Evolutionary conservation across 2,329 filamentous ascomycete genomes (phyloP).

Genomic region (Tolypocladium ovalisporum): DNA sequence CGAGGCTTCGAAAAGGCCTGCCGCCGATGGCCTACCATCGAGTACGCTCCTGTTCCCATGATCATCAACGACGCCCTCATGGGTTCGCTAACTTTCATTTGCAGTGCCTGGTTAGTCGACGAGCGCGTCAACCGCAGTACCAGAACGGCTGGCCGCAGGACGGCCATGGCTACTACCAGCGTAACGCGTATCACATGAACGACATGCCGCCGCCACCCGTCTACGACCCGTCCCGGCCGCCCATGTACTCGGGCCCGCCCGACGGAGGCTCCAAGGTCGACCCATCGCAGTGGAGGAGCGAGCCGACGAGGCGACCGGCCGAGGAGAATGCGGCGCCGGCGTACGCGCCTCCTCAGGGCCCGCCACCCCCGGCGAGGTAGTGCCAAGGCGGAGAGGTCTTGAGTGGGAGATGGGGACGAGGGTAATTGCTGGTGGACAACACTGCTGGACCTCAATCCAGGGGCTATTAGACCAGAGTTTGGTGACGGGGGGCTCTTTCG

Average conservation of each 20-base stretch:
- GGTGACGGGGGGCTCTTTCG: background rate
- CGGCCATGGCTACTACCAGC: constrained; percentile 11
- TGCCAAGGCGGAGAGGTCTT: background rate
- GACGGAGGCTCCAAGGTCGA: constrained; percentile 41
- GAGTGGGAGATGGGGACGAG: background rate
- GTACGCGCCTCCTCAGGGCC: constrained; percentile 34
- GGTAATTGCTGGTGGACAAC: background rate
- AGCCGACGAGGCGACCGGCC: constrained; percentile 10
- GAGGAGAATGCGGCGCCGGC: constrained; percentile 13
- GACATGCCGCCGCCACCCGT: constrained; percentile 43
- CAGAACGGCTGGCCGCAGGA: constrained; percentile 13
- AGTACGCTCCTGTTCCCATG: constrained; percentile 27
- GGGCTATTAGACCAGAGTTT: background rate
- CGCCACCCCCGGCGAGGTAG: constrained; percentile 25
- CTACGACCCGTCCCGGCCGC: constrained; percentile 47
- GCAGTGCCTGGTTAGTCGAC: constrained; percentile 41
- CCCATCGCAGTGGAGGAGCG: constrained; percentile 31
- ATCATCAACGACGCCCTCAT: background rate
- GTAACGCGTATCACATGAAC: constrained; percentile 35
- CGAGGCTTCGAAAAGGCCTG: constrained; percentile 53
- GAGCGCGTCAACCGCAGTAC: constrained; percentile 9
- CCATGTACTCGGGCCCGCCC: constrained; percentile 40
- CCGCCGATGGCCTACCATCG: constrained; percentile 60
- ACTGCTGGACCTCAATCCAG: background rate
- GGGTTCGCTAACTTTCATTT: background rate